Conservation (phyloP, 306 rosid species). For the Castanea sativa region DNA sequence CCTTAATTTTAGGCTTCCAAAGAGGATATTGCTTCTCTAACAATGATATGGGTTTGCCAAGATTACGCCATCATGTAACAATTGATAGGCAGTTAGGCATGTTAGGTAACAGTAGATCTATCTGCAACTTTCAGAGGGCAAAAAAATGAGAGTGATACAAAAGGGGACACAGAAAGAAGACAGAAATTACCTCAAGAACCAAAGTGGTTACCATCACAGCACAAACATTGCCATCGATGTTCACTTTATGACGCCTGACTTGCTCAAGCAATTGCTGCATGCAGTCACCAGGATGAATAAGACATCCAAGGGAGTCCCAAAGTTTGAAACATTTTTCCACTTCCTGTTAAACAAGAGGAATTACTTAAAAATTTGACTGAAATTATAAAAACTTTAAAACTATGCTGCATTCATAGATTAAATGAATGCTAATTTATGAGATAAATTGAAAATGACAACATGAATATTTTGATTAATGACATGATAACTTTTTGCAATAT, state of each 20-base stretch:
- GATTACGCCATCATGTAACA: background rate
- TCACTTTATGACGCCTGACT: slow-evolving; percentile 70
- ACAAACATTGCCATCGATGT: slow-evolving; percentile 65
- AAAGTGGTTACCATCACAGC: slow-evolving; percentile 77
- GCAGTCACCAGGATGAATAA: slow-evolving; percentile 54
- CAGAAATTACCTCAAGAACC: slow-evolving; percentile 71
- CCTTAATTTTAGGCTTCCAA: no score
- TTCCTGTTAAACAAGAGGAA: slow-evolving; percentile 42
- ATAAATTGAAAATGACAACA: background rate
- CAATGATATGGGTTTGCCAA: no score
- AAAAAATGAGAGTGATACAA: background rate
- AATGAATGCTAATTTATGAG: background rate
- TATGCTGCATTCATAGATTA: background rate
- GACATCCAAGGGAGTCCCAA: slow-evolving; percentile 44
- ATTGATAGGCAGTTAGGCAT: background rate
- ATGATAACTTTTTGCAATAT: background rate
- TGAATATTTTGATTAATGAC: background rate
- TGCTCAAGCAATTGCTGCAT: slow-evolving; percentile 76
- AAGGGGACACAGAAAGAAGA: slow-evolving; percentile 3
- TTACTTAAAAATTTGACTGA: background rate
- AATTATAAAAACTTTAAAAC: background rate
- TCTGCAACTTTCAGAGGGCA: background rate
- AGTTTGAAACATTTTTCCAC: slow-evolving; percentile 54
- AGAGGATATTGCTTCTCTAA: no score
- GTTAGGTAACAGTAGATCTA: background rate